phyloP scores from a whole-genome alignment of 495 filamentous ascomycete genomes.

The Alectoria sarmentosa region DNA sequence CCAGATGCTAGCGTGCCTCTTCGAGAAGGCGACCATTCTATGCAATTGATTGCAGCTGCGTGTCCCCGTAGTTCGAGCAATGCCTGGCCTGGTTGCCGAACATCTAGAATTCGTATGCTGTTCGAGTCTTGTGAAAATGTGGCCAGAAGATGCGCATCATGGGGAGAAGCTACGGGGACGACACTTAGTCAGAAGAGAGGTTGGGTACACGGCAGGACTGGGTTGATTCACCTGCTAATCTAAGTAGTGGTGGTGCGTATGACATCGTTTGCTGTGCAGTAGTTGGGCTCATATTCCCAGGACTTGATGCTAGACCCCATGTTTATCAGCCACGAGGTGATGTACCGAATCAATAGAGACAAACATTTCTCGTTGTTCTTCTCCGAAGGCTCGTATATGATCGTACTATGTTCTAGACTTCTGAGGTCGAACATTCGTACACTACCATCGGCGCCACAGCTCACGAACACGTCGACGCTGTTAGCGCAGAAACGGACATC shows the following conservation, averaged over 20 bases:
- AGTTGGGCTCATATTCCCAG: constrained; percentile 55
- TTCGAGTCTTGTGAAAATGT: constrained; percentile 94
- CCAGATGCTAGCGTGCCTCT: constrained; percentile 87
- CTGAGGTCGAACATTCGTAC: constrained; percentile 98
- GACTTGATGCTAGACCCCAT: constrained; percentile 31
- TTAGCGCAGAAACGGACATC: constrained; percentile 97
- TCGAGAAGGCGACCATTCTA: constrained; percentile 89
- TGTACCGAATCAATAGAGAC: constrained; percentile 10
- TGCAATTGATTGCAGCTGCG: constrained; percentile 73
- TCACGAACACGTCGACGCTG: constrained; percentile 94
- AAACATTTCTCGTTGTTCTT: constrained; percentile 74
- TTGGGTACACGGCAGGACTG: not conserved
- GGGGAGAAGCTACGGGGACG: constrained; percentile 63
- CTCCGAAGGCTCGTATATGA: constrained; percentile 94
- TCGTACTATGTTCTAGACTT: constrained; percentile 95
- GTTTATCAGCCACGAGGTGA: constrained; percentile 7
- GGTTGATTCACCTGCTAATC: constrained; percentile 57
- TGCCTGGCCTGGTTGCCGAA: constrained; percentile 92
- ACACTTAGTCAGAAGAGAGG: constrained; percentile 17
- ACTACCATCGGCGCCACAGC: constrained; percentile 94
- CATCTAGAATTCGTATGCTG: constrained; percentile 90
- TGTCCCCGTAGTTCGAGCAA: constrained; percentile 94
- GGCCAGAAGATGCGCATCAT: constrained; percentile 90
- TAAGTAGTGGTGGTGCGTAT: constrained; percentile 76
- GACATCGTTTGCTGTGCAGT: constrained; percentile 66